These are phyloP conservation scores for Gnomoniopsis sp. DNA, from an alignment of 2,329 filamentous ascomycete genomes.

Conservation along the genomic window DNA sequence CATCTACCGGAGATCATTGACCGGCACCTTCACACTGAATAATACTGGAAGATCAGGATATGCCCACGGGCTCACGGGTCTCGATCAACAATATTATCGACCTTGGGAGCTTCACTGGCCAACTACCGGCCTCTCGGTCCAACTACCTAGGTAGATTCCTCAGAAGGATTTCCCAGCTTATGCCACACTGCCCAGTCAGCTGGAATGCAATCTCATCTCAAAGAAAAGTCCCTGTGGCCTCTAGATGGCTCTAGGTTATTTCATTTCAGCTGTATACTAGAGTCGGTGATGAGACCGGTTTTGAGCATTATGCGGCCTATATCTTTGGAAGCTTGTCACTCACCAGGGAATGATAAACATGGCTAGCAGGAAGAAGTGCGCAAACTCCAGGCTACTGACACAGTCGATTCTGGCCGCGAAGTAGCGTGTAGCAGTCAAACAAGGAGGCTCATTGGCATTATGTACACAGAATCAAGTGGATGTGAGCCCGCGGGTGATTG, in stretches of 20 bases:
- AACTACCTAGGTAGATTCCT: constrained; percentile 16
- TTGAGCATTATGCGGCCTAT: constrained; percentile 37
- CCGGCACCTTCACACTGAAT: too few species aligned
- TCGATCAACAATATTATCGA: too few species aligned
- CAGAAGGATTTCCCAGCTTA: constrained; percentile 32
- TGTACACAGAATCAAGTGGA: too few species aligned
- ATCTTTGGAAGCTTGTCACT: constrained; percentile 32
- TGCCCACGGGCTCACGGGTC: too few species aligned
- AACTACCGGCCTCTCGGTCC: not conserved
- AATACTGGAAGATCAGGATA: too few species aligned
- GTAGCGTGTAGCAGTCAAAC: too few species aligned
- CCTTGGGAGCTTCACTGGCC: not conserved
- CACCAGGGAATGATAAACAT: constrained; percentile 28
- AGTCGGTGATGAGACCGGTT: constrained; percentile 26
- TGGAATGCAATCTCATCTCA: constrained; percentile 31
- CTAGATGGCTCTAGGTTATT: constrained; percentile 32
- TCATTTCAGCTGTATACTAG: constrained; percentile 23
- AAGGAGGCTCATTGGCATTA: too few species aligned
- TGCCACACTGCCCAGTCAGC: too few species aligned
- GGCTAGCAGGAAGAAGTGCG: not conserved
- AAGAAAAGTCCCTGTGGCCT: constrained; percentile 26
- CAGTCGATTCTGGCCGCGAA: too few species aligned
- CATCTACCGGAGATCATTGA: too few species aligned
- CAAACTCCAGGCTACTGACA: not conserved
- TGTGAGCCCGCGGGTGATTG: too few species aligned